These are phyloP conservation scores for Diaporthe nobilis DNA, from an alignment of 2,329 filamentous ascomycete genomes.

Conservation along the genomic window DNA sequence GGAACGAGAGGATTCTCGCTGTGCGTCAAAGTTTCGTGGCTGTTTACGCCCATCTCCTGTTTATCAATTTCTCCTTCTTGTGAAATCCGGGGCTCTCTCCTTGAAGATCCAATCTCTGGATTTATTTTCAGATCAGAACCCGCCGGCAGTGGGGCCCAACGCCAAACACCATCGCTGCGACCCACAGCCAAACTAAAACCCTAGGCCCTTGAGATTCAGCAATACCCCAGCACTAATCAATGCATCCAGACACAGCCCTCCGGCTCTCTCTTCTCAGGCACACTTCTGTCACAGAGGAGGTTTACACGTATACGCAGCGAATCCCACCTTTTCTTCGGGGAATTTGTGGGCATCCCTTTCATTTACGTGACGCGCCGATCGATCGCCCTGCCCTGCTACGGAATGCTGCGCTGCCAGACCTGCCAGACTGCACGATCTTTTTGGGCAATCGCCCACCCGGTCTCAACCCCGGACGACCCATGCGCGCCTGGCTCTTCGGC, in stretches of 20 bases:
- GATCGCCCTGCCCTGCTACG: slow-evolving; percentile 4
- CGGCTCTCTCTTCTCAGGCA: not conserved
- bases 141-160: slow-evolving; percentile 33
- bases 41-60: slow-evolving; percentile 31
- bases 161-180: slow-evolving; percentile 10
- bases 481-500: slow-evolving; percentile 19
- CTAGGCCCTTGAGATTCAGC: slow-evolving; percentile 13
- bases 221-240: slow-evolving; percentile 12
- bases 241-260: slow-evolving; percentile 10
- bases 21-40: slow-evolving; percentile 29
- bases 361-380: slow-evolving; percentile 30
- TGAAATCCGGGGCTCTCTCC: slow-evolving; percentile 33
- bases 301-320: slow-evolving; percentile 12
- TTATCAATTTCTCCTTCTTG: slow-evolving; percentile 28
- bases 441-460: not conserved
- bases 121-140: slow-evolving; percentile 39
- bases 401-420: slow-evolving; percentile 5
- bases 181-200: slow-evolving; percentile 20
- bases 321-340: slow-evolving; percentile 7
- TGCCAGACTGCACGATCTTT: slow-evolving; percentile 5
- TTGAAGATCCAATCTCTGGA: slow-evolving; percentile 40
- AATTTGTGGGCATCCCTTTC: slow-evolving; percentile 32
- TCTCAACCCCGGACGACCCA: not conserved
- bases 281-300: not conserved
- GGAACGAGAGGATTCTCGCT: slow-evolving; percentile 19